Percentiles rank a stretch among this genome's conserved stretches.
Evolutionary conservation across 345 rosid genomes (phyloP).

Genomic region (Linum trigynum): DNA sequence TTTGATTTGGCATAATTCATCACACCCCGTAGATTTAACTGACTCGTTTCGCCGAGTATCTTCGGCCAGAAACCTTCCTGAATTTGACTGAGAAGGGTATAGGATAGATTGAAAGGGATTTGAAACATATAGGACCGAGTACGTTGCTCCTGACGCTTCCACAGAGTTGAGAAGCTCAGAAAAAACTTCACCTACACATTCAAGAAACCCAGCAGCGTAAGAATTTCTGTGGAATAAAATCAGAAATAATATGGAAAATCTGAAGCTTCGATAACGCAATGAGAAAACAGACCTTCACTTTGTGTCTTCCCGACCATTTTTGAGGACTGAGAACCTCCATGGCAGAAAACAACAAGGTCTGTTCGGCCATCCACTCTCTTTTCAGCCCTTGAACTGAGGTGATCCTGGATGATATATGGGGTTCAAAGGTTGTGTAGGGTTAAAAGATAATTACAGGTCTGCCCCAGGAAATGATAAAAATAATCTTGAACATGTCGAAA

Average conservation of each 20-base stretch:
- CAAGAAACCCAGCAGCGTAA: slow-evolving; percentile 5
- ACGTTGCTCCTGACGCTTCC: slow-evolving; percentile 57
- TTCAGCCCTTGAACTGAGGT: slow-evolving; percentile 54
- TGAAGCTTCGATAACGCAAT: not conserved
- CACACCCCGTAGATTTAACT: slow-evolving; percentile 33
- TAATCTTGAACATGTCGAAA: not conserved
- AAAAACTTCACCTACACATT: slow-evolving; percentile 51
- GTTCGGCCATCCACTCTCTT: slow-evolving; percentile 48
- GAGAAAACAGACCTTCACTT: slow-evolving; percentile 49
- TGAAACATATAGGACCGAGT: slow-evolving; percentile 70
- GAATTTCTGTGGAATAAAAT: slow-evolving; percentile 3
- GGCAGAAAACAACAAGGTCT: slow-evolving; percentile 70
- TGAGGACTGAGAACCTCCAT: slow-evolving; percentile 32
- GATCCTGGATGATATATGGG: slow-evolving; percentile 39
- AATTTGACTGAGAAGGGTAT: slow-evolving; percentile 48
- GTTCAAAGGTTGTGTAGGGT: not conserved
- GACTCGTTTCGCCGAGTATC: slow-evolving; percentile 36
- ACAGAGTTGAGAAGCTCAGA: slow-evolving; percentile 56
- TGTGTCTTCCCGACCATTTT: slow-evolving; percentile 29
- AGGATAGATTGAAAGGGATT: slow-evolving; percentile 46
- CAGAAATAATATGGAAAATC: not conserved
- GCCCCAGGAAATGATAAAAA: not conserved
- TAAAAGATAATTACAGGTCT: slow-evolving; percentile 4
- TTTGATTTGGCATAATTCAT: slow-evolving; percentile 81
- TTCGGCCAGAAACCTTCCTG: slow-evolving; percentile 85